Conservation (phyloP, 768 basidiomycete genomes). For the Mycena indigotica region DNA sequence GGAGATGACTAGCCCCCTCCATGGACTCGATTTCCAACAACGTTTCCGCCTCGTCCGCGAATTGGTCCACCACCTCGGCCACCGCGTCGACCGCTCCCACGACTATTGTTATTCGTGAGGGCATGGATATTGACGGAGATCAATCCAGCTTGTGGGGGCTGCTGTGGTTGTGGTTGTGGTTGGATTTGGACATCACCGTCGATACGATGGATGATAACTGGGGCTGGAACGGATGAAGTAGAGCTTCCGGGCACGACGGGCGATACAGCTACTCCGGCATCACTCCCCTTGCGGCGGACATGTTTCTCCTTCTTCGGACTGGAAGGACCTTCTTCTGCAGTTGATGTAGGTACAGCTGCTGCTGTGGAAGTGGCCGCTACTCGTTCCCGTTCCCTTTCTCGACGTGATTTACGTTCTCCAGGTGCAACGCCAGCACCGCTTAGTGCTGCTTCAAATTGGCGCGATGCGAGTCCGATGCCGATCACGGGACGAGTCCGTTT, state of each 20-base stretch:
- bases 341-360: background rate
- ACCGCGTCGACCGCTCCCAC: background rate
- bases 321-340: background rate
- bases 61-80: background rate
- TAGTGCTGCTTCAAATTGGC: constrained; percentile 56
- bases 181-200: background rate
- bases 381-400: constrained; percentile 20
- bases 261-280: too few species aligned
- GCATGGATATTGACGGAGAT: background rate
- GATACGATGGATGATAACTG: background rate
- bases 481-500: constrained; percentile 45
- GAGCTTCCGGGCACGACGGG: too few species aligned
- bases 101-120: background rate
- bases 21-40: background rate
- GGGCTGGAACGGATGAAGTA: background rate
- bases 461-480: constrained; percentile 40
- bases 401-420: constrained; percentile 20
- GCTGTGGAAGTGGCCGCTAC: constrained; percentile 1
- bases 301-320: constrained; percentile 13
- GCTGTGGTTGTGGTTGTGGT: background rate
- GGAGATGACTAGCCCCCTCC: background rate
- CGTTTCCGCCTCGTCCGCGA: background rate
- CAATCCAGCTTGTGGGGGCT: background rate
- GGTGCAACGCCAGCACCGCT: constrained; percentile 46
- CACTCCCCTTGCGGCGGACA: constrained; percentile 18